A percentile compares a stretch with the other conserved stretches of the same genome.
phyloP scores from a whole-genome alignment of 192 early-diverging fungal species.

The Backusella australiensis region DNA sequence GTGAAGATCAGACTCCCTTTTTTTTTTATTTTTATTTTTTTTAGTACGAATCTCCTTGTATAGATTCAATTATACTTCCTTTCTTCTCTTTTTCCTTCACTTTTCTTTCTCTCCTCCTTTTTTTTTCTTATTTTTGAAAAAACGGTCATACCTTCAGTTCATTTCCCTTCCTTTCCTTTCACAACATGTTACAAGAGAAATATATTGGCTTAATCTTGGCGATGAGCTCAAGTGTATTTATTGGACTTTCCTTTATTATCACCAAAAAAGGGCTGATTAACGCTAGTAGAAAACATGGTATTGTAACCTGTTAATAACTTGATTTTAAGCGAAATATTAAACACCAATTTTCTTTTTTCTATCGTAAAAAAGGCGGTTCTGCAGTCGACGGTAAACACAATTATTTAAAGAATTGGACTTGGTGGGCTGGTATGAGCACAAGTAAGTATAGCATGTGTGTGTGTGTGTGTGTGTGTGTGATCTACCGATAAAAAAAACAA shows the following conservation, averaged over 20 bases:
- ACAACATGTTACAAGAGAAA: conserved; percentile 60
- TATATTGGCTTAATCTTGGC: conserved; percentile 88
- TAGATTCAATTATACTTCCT: not conserved
- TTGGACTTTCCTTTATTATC: conserved; percentile 90
- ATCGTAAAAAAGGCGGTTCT: conserved; percentile 52
- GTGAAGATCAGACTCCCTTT: not conserved
- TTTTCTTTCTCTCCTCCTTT: not conserved
- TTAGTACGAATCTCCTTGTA: not conserved
- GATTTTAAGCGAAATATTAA: not conserved
- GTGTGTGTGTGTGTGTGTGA: not conserved
- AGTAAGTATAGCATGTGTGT: conserved; percentile 43
- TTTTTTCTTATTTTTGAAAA: not conserved
- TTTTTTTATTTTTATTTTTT: not conserved
- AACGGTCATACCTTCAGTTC: not conserved
- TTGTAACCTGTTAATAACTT: not conserved
- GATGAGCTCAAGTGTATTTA: conserved; percentile 83
- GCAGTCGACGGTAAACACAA: conserved; percentile 70
- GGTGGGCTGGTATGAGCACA: conserved; percentile 89
- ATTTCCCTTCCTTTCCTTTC: not conserved
- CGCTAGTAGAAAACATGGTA: conserved; percentile 59
- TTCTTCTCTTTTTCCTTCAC: not conserved
- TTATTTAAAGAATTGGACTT: conserved; percentile 84
- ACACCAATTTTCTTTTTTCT: not conserved
- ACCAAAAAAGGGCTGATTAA: conserved; percentile 94
- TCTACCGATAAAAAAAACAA: not conserved